These are phyloP conservation scores for Corchorus capsularis DNA, from an alignment of 345 rosid genomes.

Conservation along the genomic window DNA sequence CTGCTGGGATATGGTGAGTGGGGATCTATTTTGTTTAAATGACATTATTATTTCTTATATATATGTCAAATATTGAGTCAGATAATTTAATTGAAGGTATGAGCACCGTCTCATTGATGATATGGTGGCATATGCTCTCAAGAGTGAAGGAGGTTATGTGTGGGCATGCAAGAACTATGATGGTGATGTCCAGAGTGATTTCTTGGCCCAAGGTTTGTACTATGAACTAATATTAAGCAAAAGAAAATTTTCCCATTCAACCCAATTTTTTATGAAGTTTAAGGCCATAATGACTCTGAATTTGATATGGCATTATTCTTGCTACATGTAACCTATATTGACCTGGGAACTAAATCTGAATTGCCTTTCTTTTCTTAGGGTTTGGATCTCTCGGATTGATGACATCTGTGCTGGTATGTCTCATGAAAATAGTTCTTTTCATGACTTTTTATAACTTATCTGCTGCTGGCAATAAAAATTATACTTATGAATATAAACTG, in stretches of 20 bases:
- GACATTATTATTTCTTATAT: constrained; percentile 3
- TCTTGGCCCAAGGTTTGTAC: constrained; percentile 87
- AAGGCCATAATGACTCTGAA: background rate
- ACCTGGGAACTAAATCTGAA: constrained; percentile 21
- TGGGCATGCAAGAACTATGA: constrained; percentile 99
- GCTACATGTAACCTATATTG: background rate
- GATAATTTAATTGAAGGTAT: constrained; percentile 61
- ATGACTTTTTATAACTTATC: background rate
- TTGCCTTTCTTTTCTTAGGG: constrained; percentile 49
- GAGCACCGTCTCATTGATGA: constrained; percentile 99
- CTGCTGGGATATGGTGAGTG: constrained; percentile 90
- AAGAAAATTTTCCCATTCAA: background rate
- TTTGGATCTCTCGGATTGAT: constrained; percentile 99
- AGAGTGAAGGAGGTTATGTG: constrained; percentile 98
- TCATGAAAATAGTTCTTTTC: background rate
- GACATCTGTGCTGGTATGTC: constrained; percentile 80
- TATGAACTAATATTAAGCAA: constrained; percentile 1
- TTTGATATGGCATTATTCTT: background rate
- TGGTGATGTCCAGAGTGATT: constrained; percentile 99
- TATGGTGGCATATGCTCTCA: constrained; percentile 97
- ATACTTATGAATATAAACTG: too few relatives aligned
- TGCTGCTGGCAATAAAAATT: background rate
- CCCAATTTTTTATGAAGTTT: background rate
- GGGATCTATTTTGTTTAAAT: background rate
- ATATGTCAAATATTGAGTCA: background rate